A percentile compares a stretch with the other conserved stretches of the same genome.
Conservation (phyloP, 1,284 basidiomycete genomes). For the Trichosporon ovoides region DNA sequence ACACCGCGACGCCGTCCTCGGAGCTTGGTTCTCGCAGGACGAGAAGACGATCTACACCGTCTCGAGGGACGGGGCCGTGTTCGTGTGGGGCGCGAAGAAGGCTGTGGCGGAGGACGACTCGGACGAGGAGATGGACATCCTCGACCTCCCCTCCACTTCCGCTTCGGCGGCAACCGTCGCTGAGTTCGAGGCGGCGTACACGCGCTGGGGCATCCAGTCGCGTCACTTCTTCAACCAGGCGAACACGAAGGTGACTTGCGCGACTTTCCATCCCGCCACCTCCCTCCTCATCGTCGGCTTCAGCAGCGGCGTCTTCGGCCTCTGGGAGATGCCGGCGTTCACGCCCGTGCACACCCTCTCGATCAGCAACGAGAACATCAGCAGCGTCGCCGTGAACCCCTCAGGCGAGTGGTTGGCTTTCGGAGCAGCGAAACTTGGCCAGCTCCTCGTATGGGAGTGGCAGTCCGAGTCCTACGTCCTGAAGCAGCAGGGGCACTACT, state of each 20-base stretch:
- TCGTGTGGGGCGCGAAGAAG: conserved; percentile 83
- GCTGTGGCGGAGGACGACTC: conserved; percentile 57
- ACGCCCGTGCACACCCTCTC: conserved; percentile 90
- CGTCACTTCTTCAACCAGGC: conserved; percentile 90
- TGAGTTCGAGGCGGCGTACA: conserved; percentile 65
- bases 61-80: conserved; percentile 91
- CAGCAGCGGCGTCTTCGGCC: conserved; percentile 87
- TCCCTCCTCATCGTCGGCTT: conserved; percentile 91
- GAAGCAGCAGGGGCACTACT: conserved; percentile 98
- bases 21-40: conserved; percentile 84
- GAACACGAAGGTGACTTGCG: conserved; percentile 80
- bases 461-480: conserved; percentile 95
- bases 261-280: conserved; percentile 79
- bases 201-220: conserved; percentile 85
- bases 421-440: conserved; percentile 89
- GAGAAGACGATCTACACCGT: conserved; percentile 82
- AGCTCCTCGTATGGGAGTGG: conserved; percentile 99
- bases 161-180: conserved; percentile 53
- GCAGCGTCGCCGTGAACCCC: conserved; percentile 83
- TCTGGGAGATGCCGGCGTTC: conserved; percentile 94
- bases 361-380: conserved; percentile 96
- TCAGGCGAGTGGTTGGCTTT: conserved; percentile 99
- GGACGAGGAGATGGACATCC: conserved; percentile 53
- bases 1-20: conserved; percentile 80
- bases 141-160: conserved; percentile 56